A percentile compares a stretch with the other conserved stretches of the same genome.
phyloP scores from a whole-genome alignment of 1,139 yeast species.

The Geotrichum fermentans region DNA sequence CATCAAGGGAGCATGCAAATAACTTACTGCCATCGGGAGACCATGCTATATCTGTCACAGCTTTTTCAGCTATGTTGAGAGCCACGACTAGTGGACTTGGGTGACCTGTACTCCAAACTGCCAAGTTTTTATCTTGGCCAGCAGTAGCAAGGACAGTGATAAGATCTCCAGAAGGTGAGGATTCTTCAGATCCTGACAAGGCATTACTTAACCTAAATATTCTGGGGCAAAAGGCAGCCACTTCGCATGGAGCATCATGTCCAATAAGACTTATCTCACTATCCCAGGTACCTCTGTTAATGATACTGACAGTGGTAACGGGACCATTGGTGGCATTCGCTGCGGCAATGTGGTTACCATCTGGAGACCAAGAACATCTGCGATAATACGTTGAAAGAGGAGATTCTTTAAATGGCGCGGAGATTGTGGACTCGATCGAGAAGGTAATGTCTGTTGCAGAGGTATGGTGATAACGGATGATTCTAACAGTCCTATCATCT shows the following conservation, averaged over 20 bases:
- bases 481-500: conserved; percentile 86
- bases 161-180: conserved; percentile 25
- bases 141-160: conserved; percentile 77
- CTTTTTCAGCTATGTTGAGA: conserved; percentile 54
- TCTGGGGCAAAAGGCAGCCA: conserved; percentile 84
- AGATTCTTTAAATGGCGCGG: conserved; percentile 80
- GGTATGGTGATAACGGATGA: conserved; percentile 68
- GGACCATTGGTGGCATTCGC: conserved; percentile 98
- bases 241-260: conserved; percentile 96
- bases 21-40: conserved; percentile 69
- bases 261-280: conserved; percentile 84
- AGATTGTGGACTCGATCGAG: conserved; percentile 76
- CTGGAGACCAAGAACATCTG: conserved; percentile 96
- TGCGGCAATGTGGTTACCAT: conserved; percentile 92
- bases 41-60: conserved; percentile 79
- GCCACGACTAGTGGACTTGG: conserved; percentile 72
- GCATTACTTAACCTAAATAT: conserved; percentile 38
- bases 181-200: background rate
- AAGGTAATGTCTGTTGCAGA: conserved; percentile 50
- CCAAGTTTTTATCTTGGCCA: conserved; percentile 75
- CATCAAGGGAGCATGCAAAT: conserved; percentile 78
- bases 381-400: conserved; percentile 92
- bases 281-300: conserved; percentile 91
- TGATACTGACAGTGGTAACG: conserved; percentile 80
- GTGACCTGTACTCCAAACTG: conserved; percentile 79